A percentile compares a stretch with the other conserved stretches of the same genome.
Evolutionary conservation across 75 land plant genomes (phyloP).

Genomic region (Cupressus sempervirens): DNA sequence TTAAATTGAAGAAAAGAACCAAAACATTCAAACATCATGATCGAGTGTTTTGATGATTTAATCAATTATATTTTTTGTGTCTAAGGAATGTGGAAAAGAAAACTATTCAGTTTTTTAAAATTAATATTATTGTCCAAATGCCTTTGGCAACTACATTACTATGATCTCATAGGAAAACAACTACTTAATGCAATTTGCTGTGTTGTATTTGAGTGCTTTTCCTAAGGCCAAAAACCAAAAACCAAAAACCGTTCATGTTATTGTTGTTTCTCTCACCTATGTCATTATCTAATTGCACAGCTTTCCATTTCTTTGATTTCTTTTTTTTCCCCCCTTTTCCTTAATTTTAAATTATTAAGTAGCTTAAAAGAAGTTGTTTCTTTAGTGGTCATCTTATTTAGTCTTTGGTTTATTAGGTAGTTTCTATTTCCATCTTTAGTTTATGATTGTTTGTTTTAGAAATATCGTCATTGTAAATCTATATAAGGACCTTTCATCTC

Average conservation of each 20-base stretch:
- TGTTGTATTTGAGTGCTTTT: background rate
- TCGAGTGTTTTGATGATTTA: no score
- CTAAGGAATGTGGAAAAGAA: no score
- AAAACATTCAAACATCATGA: constrained; percentile 53
- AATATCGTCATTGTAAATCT: no score
- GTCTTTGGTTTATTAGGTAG: no score
- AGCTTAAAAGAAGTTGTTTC: no score
- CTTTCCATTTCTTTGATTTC: background rate
- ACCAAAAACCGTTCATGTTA: background rate
- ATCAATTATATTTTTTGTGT: no score
- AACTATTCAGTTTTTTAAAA: no score
- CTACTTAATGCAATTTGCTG: background rate
- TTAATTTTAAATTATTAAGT: no score
- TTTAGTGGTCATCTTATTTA: no score
- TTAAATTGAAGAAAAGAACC: constrained; percentile 25
- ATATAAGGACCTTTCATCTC: no score
- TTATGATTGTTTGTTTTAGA: no score
- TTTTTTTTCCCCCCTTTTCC: background rate
- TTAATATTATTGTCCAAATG: background rate
- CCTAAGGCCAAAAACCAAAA: background rate
- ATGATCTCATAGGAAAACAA: background rate
- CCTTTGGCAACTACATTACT: background rate
- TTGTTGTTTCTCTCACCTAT: background rate
- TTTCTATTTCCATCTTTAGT: no score
- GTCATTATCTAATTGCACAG: background rate